Evolutionary conservation across 2,329 filamentous ascomycete species (phyloP).

Genomic region (Cladosporium austrohemisphaericum): DNA sequence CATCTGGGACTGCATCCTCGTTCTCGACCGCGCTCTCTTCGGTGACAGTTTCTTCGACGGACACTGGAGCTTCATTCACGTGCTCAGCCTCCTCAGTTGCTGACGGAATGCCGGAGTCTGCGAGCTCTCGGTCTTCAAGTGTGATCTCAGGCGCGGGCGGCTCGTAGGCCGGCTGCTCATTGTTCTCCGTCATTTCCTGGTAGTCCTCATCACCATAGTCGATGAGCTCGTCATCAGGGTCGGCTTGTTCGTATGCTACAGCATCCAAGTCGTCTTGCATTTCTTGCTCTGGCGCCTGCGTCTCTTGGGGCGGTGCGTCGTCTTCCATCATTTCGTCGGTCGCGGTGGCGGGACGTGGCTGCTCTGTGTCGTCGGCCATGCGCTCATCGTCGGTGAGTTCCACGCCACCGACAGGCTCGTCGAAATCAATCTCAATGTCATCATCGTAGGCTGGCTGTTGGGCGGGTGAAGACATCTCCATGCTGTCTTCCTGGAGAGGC

Average conservation of each 20-base stretch:
- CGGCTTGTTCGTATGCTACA: constrained; percentile 9
- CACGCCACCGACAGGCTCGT: constrained; percentile 35
- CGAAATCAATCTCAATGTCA: constrained; percentile 60
- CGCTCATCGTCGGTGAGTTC: constrained; percentile 48
- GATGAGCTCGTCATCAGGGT: constrained; percentile 36
- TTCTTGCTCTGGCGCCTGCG: constrained; percentile 31
- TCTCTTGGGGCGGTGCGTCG: constrained; percentile 26
- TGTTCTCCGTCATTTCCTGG: constrained; percentile 14
- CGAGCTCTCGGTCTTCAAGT: neutral
- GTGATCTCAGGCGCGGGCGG: constrained; percentile 6
- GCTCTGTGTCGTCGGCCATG: constrained; percentile 53
- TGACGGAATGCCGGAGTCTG: neutral
- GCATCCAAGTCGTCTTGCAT: constrained; percentile 28
- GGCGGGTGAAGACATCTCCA: constrained; percentile 53
- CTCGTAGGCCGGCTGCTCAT: constrained; percentile 7
- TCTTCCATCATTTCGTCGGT: constrained; percentile 34
- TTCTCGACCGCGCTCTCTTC: neutral
- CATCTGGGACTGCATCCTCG: neutral
- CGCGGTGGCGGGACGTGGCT: constrained; percentile 37
- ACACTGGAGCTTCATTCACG: constrained; percentile 17
- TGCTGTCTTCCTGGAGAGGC: constrained; percentile 46
- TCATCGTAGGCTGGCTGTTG: constrained; percentile 38
- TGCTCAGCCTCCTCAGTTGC: too few species aligned
- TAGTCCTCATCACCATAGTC: constrained; percentile 35
- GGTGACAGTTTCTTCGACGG: constrained; percentile 7